These are phyloP conservation scores for Hymenoscyphus scutula DNA, from an alignment of 2,329 filamentous ascomycete genomes.

Conservation along the genomic window DNA sequence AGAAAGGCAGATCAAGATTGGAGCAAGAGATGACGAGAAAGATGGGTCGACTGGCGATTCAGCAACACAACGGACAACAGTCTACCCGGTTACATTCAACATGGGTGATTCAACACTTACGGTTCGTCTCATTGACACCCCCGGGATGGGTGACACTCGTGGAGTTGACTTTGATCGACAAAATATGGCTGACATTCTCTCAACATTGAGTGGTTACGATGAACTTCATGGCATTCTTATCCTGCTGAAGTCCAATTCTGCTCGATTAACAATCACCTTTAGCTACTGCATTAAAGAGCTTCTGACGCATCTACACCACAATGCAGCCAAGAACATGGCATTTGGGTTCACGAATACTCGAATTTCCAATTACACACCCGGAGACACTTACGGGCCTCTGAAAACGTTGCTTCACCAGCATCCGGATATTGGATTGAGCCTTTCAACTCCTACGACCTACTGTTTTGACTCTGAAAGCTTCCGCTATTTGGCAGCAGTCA, in stretches of 20 bases:
- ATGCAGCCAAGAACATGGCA: constrained; percentile 41
- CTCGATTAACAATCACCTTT: constrained; percentile 41
- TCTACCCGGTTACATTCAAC: constrained; percentile 34
- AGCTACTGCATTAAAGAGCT: constrained; percentile 43
- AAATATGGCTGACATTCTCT: constrained; percentile 43
- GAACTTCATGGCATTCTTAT: constrained; percentile 43
- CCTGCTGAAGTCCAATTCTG: constrained; percentile 42
- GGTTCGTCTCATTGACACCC: constrained; percentile 44
- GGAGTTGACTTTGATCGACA: constrained; percentile 39
- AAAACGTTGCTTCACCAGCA: constrained; percentile 35
- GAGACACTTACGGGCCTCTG: constrained; percentile 41
- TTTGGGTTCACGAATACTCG: constrained; percentile 46
- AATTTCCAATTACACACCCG: constrained; percentile 42
- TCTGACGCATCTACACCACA: constrained; percentile 40
- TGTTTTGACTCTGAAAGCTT: constrained; percentile 47
- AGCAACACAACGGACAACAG: constrained; percentile 39
- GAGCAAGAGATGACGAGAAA: constrained; percentile 34
- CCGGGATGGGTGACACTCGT: constrained; percentile 43
- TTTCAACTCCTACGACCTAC: constrained; percentile 38
- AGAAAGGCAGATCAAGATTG: constrained; percentile 35
- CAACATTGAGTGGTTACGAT: constrained; percentile 36
- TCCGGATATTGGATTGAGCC: constrained; percentile 32
- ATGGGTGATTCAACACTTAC: constrained; percentile 27
- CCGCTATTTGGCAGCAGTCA: constrained; percentile 41
- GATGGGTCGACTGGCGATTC: constrained; percentile 38